Evolutionary conservation across 306 rosid species (phyloP).

Genomic region (Begonia peltatifolia): DNA sequence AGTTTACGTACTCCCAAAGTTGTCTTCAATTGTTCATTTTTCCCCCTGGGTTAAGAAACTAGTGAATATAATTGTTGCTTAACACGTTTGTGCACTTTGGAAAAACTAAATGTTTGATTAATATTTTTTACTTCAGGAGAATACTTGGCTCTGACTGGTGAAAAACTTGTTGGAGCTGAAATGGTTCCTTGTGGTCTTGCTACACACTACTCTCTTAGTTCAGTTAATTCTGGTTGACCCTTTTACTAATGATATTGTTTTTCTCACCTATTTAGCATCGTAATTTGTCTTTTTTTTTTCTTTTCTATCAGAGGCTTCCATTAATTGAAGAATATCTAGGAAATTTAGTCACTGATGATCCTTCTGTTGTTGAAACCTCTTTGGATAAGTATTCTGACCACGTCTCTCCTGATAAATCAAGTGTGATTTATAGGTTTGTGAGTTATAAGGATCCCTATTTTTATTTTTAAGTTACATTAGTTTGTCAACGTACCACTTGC

Average conservation of each 20-base stretch:
- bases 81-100: too few relatives aligned
- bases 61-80: too few relatives aligned
- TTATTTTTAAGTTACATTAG: too few relatives aligned
- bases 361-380: slow-evolving; percentile 67
- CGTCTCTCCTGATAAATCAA: slow-evolving; percentile 31
- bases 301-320: slow-evolving; percentile 49
- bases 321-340: slow-evolving; percentile 67
- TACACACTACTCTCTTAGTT: slow-evolving; percentile 57
- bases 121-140: slow-evolving; percentile 41
- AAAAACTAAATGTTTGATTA: too few relatives aligned
- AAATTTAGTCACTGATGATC: slow-evolving; percentile 74
- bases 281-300: slow-evolving; percentile 8
- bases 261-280: slow-evolving; percentile 1
- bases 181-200: slow-evolving; percentile 87
- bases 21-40: too few relatives aligned
- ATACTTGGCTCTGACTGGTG: slow-evolving; percentile 82
- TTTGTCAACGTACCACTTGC: too few relatives aligned
- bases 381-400: slow-evolving; percentile 63
- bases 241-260: background rate
- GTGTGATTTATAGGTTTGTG: slow-evolving; percentile 55
- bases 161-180: slow-evolving; percentile 63
- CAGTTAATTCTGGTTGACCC: slow-evolving; percentile 38
- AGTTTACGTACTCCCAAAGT: too few relatives aligned
- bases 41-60: too few relatives aligned
- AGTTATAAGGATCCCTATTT: too few relatives aligned